Evolutionary conservation across 192 early-diverging fungal genomes (phyloP), one percentile per base, ranked within the genome.

Genomic region (Lunasporangiospora selenospora): DNA sequence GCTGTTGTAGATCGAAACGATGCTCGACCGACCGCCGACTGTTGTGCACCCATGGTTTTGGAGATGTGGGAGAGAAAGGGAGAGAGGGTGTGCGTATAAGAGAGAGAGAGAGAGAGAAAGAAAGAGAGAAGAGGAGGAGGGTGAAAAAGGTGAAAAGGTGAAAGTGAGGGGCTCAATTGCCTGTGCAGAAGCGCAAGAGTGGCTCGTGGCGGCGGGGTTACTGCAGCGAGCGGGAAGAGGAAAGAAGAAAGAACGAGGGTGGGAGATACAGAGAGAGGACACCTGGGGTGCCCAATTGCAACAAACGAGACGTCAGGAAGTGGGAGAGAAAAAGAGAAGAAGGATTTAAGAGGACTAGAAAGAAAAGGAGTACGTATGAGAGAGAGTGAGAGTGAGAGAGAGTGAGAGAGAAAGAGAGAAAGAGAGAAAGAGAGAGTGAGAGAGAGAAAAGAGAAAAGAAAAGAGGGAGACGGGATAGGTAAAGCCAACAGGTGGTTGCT

Each of bases 41-140:
- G 42, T 10, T 59, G 56, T 18, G 49, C 41, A 24, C 65, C 65
- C 65, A 67, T 67, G 23, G 16, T 38, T 24, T 7, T n/a, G n/a
- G n/a, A n/a, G n/a, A n/a, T n/a, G n/a, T n/a, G n/a, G n/a, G n/a
- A n/a, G n/a, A n/a, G n/a, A n/a, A n/a, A n/a, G n/a, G 36, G 36
- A 32, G 9, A 23, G 23, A 39, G 27, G 49, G 24, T 21, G 18
- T 19, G 34, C 18, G 30, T 43, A 23, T 43, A 26, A 16, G 39
- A 38, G 31, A 41, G 26, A 23, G 34, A 16, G 4, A 29, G 6
- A n/a, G 13, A n/a, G 13, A 21, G 16, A 40, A 38, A 29, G 7
- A 39, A n/a, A n/a, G n/a, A n/a, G n/a, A n/a, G n/a, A 41, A 41
- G 26, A 23, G 34, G 23, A 11, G 18, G 6, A n/a, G 13, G 15